Evolutionary conservation across 768 basidiomycete species (phyloP).

Genomic region (Calocera viscosa): DNA sequence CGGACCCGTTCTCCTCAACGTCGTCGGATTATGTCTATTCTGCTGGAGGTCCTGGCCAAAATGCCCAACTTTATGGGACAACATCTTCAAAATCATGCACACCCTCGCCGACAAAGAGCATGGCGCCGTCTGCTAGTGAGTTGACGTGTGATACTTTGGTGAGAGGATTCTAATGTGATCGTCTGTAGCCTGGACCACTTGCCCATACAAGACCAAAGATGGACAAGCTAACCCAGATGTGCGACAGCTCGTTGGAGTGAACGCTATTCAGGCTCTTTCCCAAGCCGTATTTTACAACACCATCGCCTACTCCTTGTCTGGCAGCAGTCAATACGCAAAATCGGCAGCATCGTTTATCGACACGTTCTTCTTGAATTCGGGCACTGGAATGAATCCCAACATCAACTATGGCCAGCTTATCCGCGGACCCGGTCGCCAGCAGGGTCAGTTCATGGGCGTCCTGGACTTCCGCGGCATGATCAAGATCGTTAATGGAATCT

Average conservation of each 20-base stretch:
- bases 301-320: constrained; percentile 41
- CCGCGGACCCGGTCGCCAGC: constrained; percentile 38
- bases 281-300: constrained; percentile 53
- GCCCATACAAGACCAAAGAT: constrained; percentile 44
- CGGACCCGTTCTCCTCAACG: neutral
- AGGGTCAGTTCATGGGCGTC: constrained; percentile 42
- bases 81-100: constrained; percentile 8
- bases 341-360: constrained; percentile 45
- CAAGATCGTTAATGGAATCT: constrained; percentile 39
- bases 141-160: neutral
- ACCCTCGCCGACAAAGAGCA: constrained; percentile 9
- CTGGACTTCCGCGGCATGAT: constrained; percentile 49
- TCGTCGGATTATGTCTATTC: neutral
- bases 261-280: constrained; percentile 41
- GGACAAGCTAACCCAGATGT: constrained; percentile 56
- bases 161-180: neutral
- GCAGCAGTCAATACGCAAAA: constrained; percentile 32
- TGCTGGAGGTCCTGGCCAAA: neutral
- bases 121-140: constrained; percentile 15
- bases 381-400: constrained; percentile 52
- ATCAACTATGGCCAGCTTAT: constrained; percentile 46
- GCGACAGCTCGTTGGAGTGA: constrained; percentile 43
- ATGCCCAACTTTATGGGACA: neutral
- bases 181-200: constrained; percentile 42
- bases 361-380: constrained; percentile 47